These are phyloP conservation scores for Hypomontagnella submonticulosa DNA, from an alignment of 495 filamentous ascomycete species.

Conservation along the genomic window DNA sequence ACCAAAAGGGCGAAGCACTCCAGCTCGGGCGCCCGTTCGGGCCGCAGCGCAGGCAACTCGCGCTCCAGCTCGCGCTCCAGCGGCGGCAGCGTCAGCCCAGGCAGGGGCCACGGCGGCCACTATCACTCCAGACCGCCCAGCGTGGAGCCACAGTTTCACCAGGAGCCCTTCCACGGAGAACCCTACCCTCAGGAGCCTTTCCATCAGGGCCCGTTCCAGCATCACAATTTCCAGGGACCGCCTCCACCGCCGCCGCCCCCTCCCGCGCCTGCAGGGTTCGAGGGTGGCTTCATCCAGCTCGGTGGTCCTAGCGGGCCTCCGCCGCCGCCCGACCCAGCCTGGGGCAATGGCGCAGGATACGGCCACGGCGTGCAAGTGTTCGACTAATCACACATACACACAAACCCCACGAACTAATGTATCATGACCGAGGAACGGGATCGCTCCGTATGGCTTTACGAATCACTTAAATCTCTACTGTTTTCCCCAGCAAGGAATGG, in stretches of 20 bases:
- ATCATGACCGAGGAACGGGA: background rate
- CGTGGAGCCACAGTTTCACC: conserved; percentile 20
- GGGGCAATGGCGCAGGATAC: conserved; percentile 27
- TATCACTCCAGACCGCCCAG: conserved; percentile 20
- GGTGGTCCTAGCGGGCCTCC: conserved; percentile 31
- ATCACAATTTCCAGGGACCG: conserved; percentile 24
- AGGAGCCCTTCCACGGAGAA: background rate
- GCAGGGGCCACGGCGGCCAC: conserved; percentile 4
- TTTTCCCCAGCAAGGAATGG: conserved; percentile 14
- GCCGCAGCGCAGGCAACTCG: conserved; percentile 27
- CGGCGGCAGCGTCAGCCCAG: conserved; percentile 7
- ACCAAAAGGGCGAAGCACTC: conserved; percentile 34
- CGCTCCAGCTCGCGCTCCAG: conserved; percentile 24
- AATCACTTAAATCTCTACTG: conserved; percentile 18
- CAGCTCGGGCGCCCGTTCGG: conserved; percentile 27
- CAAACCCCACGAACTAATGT: conserved; percentile 7
- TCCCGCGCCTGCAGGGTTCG: conserved; percentile 34
- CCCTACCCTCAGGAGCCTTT: background rate
- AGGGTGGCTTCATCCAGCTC: conserved; percentile 47
- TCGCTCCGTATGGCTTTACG: conserved; percentile 15
- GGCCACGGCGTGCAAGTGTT: conserved; percentile 20
- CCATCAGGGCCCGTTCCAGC: conserved; percentile 9
- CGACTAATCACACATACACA: conserved; percentile 21
- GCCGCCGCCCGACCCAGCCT: conserved; percentile 16
- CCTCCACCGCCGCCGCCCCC: conserved; percentile 30